A percentile compares a stretch with the other conserved stretches of the same genome.
Evolutionary conservation across 2,329 filamentous ascomycete species (phyloP).

Genomic region (Fusarium tupiense): DNA sequence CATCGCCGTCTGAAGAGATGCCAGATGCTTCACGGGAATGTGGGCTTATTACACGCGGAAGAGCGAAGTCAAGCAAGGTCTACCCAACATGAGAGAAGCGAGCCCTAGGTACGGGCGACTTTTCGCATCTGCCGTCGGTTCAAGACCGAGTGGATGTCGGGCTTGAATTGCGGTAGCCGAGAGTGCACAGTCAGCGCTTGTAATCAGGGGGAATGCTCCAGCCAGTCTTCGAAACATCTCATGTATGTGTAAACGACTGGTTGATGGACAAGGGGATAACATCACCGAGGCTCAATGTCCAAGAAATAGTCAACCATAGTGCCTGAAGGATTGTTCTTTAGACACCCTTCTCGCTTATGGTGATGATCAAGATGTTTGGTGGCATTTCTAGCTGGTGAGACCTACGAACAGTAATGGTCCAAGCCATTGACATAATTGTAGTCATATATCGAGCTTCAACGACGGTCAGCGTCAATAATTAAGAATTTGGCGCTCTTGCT

Average conservation of each 20-base stretch:
- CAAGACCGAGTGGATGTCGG: background rate
- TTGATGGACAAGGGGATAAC: constrained; percentile 41
- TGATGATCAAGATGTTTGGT: constrained; percentile 42
- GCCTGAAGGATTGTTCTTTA: background rate
- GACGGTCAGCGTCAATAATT: background rate
- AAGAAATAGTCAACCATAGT: background rate
- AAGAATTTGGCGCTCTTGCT: background rate
- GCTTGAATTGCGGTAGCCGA: constrained; percentile 41
- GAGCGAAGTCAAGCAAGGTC: background rate
- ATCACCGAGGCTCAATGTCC: constrained; percentile 37
- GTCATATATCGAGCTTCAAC: background rate
- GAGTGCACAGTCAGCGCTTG: constrained; percentile 44
- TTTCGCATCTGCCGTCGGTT: background rate
- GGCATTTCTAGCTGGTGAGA: constrained; percentile 45
- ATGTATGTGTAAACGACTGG: constrained; percentile 36
- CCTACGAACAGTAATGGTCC: constrained; percentile 31
- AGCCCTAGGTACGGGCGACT: background rate
- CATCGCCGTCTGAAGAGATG: background rate
- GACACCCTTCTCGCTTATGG: background rate
- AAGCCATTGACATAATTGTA: constrained; percentile 7
- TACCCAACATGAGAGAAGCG: background rate
- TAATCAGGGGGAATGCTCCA: background rate
- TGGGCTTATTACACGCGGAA: background rate
- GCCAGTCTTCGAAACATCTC: background rate
- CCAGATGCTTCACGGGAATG: background rate